Percentiles rank a stretch among this genome's conserved stretches.
Conservation (phyloP, 2,329 filamentous ascomycete genomes). For the Keithomyces neogunnii region DNA sequence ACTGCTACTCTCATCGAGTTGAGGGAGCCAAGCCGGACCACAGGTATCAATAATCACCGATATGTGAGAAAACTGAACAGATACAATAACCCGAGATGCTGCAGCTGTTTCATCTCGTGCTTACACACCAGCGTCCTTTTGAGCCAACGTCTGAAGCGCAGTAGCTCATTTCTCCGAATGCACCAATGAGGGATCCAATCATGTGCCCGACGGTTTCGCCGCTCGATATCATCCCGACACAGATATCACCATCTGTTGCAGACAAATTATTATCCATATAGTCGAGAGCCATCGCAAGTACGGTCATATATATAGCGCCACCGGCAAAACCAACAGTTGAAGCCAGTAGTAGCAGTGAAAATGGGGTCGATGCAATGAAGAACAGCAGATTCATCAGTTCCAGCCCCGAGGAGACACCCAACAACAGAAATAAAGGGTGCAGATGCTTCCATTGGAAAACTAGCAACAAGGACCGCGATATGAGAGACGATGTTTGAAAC, state of each 20-base stretch:
- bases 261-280: not conserved
- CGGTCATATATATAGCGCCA: not conserved
- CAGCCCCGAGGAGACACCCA: not conserved
- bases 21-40: no score
- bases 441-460: not conserved
- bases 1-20: no score
- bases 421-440: not conserved
- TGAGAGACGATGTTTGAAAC: not conserved
- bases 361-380: not conserved
- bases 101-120: not conserved
- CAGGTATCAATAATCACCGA: no score
- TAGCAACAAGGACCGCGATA: not conserved
- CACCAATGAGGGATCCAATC: not conserved
- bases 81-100: no score
- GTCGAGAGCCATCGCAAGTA: not conserved
- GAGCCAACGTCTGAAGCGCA: not conserved
- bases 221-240: not conserved
- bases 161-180: not conserved
- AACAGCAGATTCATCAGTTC: not conserved
- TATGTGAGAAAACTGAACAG: no score
- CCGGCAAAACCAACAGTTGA: not conserved
- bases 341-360: not conserved
- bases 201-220: not conserved
- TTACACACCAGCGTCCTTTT: not conserved
- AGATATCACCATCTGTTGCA: not conserved